Percentiles rank a stretch among this genome's conserved stretches.
phyloP scores from a whole-genome alignment of 495 filamentous ascomycete genomes.

The Annulohypoxylon bovei region DNA sequence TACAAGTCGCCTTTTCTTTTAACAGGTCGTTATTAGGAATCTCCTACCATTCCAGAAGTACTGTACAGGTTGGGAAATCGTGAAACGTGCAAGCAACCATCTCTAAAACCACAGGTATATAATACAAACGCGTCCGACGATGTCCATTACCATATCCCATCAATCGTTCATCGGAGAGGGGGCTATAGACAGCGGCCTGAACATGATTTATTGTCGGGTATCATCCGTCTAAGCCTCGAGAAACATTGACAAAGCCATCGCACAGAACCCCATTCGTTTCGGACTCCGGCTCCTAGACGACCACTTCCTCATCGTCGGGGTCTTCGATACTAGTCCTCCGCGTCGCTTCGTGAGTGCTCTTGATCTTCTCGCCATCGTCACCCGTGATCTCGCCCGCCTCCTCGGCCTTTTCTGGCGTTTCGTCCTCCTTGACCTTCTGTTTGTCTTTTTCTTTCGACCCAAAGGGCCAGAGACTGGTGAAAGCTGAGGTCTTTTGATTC shows the following conservation, averaged over 20 bases:
- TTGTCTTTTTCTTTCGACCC: conserved; percentile 50
- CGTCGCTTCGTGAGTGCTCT: conserved; percentile 61
- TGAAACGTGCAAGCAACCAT: conserved; percentile 27
- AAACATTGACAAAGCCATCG: conserved; percentile 23
- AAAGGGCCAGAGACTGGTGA: conserved; percentile 62
- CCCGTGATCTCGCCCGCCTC: conserved; percentile 42
- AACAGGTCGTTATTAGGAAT: conserved; percentile 18
- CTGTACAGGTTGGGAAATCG: conserved; percentile 38
- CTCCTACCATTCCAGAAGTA: conserved; percentile 36
- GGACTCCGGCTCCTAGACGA: conserved; percentile 43
- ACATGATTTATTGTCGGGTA: conserved; percentile 22
- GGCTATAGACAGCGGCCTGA: background rate
- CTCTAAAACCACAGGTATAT: conserved; percentile 32
- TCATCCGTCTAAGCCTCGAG: conserved; percentile 17
- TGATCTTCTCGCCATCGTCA: conserved; percentile 56
- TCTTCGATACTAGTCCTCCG: conserved; percentile 66
- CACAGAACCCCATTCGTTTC: conserved; percentile 10
- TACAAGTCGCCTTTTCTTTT: background rate
- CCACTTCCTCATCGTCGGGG: conserved; percentile 63
- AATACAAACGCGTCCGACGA: conserved; percentile 29
- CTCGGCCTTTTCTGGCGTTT: conserved; percentile 41
- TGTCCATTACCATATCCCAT: conserved; percentile 13
- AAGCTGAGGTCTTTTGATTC: conserved; percentile 49
- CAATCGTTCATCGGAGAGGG: background rate
- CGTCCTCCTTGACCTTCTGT: conserved; percentile 46